A percentile compares a stretch with the other conserved stretches of the same genome.
Evolutionary conservation across 306 rosid species (phyloP).

Genomic region (Vigna radiata): DNA sequence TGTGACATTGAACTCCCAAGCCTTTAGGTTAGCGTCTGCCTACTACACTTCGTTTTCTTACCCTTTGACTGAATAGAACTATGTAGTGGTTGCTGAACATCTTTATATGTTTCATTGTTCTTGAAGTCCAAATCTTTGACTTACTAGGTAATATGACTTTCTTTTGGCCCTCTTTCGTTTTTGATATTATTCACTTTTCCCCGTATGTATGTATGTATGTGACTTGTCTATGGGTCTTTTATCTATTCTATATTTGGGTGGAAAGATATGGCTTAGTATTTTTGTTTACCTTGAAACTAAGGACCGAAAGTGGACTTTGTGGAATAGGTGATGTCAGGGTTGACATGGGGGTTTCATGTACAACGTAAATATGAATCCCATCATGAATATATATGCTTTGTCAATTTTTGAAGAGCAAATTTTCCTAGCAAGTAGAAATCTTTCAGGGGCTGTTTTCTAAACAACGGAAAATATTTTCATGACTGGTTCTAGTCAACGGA

Average conservation of each 20-base stretch:
- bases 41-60: not conserved
- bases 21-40: not conserved
- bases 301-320: not conserved
- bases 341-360: conserved; percentile 1
- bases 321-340: not conserved
- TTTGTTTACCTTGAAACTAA: not conserved
- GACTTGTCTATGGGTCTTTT: not conserved
- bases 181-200: not conserved
- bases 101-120: conserved; percentile 7
- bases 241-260: conserved; percentile 1
- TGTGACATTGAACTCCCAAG: not conserved
- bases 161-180: not conserved
- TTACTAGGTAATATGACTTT: conserved; percentile 8
- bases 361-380: not conserved
- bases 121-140: conserved; percentile 26
- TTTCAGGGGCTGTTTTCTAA: not conserved
- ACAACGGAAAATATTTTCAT: not conserved
- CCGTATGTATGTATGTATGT: not conserved
- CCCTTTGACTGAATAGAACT: conserved; percentile 20
- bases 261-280: not conserved
- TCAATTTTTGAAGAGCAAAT: not conserved
- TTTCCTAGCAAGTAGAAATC: not conserved
- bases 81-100: conserved; percentile 6
- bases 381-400: not conserved
- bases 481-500: conserved; percentile 10